Evolutionary conservation across 805 yeast species (phyloP), one percentile per base, ranked within the genome.

Genomic region (Ogataea thermomethanolica): DNA sequence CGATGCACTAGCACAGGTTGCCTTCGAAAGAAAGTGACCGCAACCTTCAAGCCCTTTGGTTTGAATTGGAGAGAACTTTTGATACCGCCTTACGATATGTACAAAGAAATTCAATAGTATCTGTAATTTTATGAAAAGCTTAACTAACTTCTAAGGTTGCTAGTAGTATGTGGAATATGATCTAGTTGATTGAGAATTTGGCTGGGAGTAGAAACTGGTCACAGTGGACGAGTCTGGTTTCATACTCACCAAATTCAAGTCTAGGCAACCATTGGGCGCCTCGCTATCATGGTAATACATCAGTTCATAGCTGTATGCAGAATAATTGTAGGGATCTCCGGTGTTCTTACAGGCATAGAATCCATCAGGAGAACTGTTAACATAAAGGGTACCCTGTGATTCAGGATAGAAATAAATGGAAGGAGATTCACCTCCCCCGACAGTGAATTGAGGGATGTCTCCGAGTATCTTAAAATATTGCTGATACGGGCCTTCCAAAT

Each of bases 271-370:
- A 8, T 29, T 27, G 29, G 53, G 53, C 17, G 44, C 42, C 20
- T 56, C 54, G 14, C 51, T 43, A 13, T 37, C 33, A 11, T 17
- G 29, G 44, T 52, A 59, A 47, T 55, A 58, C 44, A 50, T 54
- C 40, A 62, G 58, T 36, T 55, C 52, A 41, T 49, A 65, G 30
- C 42, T 8, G 22, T 45, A 9, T 21, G 49, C 20, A 21, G 71
- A 65, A 58, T 60, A 63, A 9, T 41, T 31, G 62, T 69, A 69
- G 11, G 73, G 71, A 51, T 71, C 76, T 31, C 51, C 51, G 37
- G 65, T 59, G 60, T 68, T 64, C 60, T 59, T 64, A 46, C 64
- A 63, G 36, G 68, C 73, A 46, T 49, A 61, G 55, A 68, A 66
- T 13, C 59, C 58, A 23, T 39, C 37, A 23, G 60, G 34, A 17